Evolutionary conservation across 1,284 basidiomycete species (phyloP).

Genomic region (Marasmius fiardii): DNA sequence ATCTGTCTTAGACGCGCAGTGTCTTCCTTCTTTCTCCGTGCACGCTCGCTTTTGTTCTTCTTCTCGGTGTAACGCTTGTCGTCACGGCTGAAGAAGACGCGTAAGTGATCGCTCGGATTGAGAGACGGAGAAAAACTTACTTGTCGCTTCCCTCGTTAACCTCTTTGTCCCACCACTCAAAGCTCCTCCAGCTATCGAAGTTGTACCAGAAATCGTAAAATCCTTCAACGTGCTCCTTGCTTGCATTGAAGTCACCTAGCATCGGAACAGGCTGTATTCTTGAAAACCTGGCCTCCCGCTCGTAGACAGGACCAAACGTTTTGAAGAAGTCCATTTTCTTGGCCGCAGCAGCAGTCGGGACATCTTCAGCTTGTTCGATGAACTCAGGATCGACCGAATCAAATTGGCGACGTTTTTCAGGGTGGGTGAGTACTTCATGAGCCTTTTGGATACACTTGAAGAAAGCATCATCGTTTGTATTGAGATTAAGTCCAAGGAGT

Average conservation of each 20-base stretch:
- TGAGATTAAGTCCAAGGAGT: conserved; percentile 37
- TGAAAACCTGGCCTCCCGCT: conserved; percentile 91
- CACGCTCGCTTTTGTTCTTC: conserved; percentile 98
- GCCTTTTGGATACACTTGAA: conserved; percentile 99
- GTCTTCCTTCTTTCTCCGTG: conserved; percentile 97
- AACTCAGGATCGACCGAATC: conserved; percentile 91
- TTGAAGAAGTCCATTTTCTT: conserved; percentile 56
- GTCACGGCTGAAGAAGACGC: conserved; percentile 70
- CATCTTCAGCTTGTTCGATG: conserved; percentile 73
- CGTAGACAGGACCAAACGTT: conserved; percentile 80
- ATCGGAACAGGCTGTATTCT: conserved; percentile 83
- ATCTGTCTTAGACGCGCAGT: conserved; percentile 85
- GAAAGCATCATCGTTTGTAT: conserved; percentile 92
- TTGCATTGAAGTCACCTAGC: conserved; percentile 71
- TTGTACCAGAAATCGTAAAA: conserved; percentile 99
- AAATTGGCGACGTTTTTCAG: conserved; percentile 91
- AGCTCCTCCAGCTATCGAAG: conserved; percentile 98
- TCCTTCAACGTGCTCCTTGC: conserved; percentile 82
- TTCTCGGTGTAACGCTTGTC: conserved; percentile 99
- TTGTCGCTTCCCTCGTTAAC: conserved; percentile 96
- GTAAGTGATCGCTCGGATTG: not conserved
- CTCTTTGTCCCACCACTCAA: conserved; percentile 99
- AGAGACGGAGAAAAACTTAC: conserved; percentile 39
- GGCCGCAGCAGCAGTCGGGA: conserved; percentile 67
- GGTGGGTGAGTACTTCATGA: conserved; percentile 85